phyloP scores from a whole-genome alignment of 1,284 basidiomycete species.

The Bjerkandera adusta region DNA sequence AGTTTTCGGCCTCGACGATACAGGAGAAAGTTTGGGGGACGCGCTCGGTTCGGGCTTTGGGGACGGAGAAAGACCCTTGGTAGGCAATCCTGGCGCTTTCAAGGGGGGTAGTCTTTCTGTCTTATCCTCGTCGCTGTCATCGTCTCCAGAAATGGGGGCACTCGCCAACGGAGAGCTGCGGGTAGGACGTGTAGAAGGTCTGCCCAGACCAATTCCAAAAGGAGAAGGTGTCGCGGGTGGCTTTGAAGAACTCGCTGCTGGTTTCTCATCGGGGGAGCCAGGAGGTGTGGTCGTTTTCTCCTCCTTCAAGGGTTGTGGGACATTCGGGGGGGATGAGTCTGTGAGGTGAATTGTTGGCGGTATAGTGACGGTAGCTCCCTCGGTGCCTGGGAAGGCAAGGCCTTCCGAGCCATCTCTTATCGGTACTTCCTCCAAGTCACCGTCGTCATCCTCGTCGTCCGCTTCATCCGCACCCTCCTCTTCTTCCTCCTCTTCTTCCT shows the following conservation, averaged over 20 bases:
- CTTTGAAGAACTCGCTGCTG: conserved; percentile 14
- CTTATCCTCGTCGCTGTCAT: conserved; percentile 15
- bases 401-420: not conserved
- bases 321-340: conserved; percentile 9
- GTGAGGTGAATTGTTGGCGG: conserved; percentile 11
- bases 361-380: not conserved
- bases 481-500: conserved; percentile 31
- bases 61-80: conserved; percentile 3
- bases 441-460: conserved; percentile 9
- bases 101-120: conserved; percentile 2
- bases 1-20: conserved; percentile 26
- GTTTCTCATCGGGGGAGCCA: conserved; percentile 47
- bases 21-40: not conserved
- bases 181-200: conserved; percentile 27
- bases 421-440: conserved; percentile 7
- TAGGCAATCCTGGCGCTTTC: not conserved
- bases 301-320: conserved; percentile 12
- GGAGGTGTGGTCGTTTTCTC: conserved; percentile 51
- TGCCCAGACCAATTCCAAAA: conserved; percentile 19
- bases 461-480: conserved; percentile 19
- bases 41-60: conserved; percentile 2
- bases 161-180: conserved; percentile 29
- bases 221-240: conserved; percentile 13
- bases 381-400: not conserved
- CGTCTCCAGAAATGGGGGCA: conserved; percentile 23